Base-by-base conservation (phyloP, 352 stramenopile species). In the Halophytophthora batemanensis region DNA sequence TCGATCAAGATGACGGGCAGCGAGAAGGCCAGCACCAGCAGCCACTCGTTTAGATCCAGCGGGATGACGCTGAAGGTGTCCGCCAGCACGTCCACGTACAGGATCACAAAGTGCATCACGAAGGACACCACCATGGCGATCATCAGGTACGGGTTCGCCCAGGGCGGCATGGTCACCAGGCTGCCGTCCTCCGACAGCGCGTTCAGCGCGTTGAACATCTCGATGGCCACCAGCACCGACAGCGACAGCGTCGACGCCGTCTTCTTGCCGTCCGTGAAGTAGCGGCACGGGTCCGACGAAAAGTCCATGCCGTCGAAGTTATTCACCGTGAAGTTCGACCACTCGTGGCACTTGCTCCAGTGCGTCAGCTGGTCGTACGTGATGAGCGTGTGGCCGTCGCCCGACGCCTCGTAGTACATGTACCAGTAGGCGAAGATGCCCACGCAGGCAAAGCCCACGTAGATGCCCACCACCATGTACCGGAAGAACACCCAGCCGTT, bases 401-500 rank as follows among this genome's bases (percentile, higher is more conserved):
- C 88, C 29, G 95, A 92, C 15, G 80, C 73, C 47, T 91, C 86
- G 69, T 91, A 92, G 55, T 81, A 96, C 71, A 97, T 86, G 77
- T 96, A 98, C 91, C 90, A 97, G 76, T 96, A 96, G 33, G 87
- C 90, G 60, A 98, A 97, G 33, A 96, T 75, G 25, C 89, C 90
- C 6, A 98, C 90, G 49, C 87, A 96, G 5, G 88, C 88, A 45
- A 95, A 82, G 29, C 90, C 90, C 6, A 97, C 90, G 64, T 97
- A 97, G 43, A 98, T 98, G 36, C 93, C 93, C 35, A 98, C 84
- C 45, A 98, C 84, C 77, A 98, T 90, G 80, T 99, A 99, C 37
- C 97, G 87, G 65, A 96, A 98, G 44, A 99, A 94, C 45, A 99
- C 86, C 96, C 96, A 99, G 40, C 78, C 71, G 37, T 97, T 99